Evolutionary conservation across 2,329 filamentous ascomycete genomes (phyloP).

Genomic region (Leptographium lundbergii): DNA sequence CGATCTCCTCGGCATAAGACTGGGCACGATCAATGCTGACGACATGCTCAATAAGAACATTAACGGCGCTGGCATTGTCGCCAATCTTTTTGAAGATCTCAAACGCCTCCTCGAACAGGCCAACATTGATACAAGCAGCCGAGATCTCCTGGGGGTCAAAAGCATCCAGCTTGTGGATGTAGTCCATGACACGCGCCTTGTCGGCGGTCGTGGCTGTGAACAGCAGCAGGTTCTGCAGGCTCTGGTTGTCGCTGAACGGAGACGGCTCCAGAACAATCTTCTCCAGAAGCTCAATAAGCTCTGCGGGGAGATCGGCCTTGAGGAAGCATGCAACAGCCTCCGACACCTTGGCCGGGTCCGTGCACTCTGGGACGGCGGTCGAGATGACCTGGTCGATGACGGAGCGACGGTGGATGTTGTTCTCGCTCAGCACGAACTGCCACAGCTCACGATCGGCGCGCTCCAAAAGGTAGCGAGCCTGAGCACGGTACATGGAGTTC

Average conservation of each 20-base stretch:
- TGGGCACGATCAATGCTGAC: conserved; percentile 97
- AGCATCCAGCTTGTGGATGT: conserved; percentile 80
- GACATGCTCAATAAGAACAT: conserved; percentile 89
- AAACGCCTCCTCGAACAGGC: conserved; percentile 91
- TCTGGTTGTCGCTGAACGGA: conserved; percentile 94
- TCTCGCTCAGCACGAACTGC: conserved; percentile 86
- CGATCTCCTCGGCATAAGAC: conserved; percentile 88
- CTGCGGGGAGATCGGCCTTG: conserved; percentile 75
- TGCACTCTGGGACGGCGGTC: conserved; percentile 85
- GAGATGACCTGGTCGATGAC: conserved; percentile 94
- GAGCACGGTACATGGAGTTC: conserved; percentile 99
- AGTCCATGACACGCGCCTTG: conserved; percentile 87
- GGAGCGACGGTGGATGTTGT: conserved; percentile 89
- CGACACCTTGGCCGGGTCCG: conserved; percentile 87
- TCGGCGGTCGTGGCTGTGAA: conserved; percentile 95
- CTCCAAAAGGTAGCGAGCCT: conserved; percentile 88
- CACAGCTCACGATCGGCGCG: conserved; percentile 84
- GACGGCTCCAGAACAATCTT: conserved; percentile 99
- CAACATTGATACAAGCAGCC: conserved; percentile 83
- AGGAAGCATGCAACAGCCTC: conserved; percentile 91
- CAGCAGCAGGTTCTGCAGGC: conserved; percentile 90
- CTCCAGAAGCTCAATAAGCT: conserved; percentile 94
- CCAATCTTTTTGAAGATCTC: conserved; percentile 98
- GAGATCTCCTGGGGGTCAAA: conserved; percentile 92
- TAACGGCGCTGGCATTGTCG: conserved; percentile 74